Base-by-base conservation (phyloP, 352 stramenopile species). In the Phytophthora agathidicida region DNA sequence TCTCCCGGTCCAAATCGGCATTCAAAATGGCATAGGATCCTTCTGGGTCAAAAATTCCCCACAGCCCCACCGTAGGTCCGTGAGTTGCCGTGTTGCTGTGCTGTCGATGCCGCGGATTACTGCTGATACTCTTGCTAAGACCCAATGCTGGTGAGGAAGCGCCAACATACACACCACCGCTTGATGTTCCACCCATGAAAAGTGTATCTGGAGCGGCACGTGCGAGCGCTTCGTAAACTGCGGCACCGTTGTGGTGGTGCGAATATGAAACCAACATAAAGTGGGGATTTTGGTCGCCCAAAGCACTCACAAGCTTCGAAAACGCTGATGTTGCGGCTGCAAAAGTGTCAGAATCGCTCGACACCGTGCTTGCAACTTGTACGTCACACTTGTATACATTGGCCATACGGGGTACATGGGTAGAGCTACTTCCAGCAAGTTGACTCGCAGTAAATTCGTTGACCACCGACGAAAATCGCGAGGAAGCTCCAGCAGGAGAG, bases 231-330 rank as follows among this genome's bases (percentile, higher is more conserved):
- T 83, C 71, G 58, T 91, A 81, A 11, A 93, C 72, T 17, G 64
- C 45, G 14, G 73, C 49, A 20, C 79, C 80, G 35, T 72, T 56
- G 66, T 93, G 84, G 38, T 75, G 69, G 23, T 78, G 71, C 17
- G 83, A 90, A 68, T 93, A 95, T 23, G 83, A 77, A 10, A 93
- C 76, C 44, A 92, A 71, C 78, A 91, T 91, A 33, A 95, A 88
- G 39, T 92, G 82, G 14, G 86, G 86, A 22, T 70, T 63, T n/a
- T 76, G 62, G 24, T 83, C 80, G 9, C 82, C 73, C 2, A 95
- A 71, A 23, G 80, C 68, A 28, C 46, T 70, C 24, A 81, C 67
- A 7, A 95, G 79, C 23, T 77, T 75, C 11, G 68, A 30, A 54
- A 90, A 95, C 7, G 86, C 83, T 20, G 73, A 61, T 11, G 69